Percentiles rank a stretch among this genome's conserved stretches.
Evolutionary conservation across 2,329 filamentous ascomycete species (phyloP).

Genomic region (Amauroascus verrucosus): DNA sequence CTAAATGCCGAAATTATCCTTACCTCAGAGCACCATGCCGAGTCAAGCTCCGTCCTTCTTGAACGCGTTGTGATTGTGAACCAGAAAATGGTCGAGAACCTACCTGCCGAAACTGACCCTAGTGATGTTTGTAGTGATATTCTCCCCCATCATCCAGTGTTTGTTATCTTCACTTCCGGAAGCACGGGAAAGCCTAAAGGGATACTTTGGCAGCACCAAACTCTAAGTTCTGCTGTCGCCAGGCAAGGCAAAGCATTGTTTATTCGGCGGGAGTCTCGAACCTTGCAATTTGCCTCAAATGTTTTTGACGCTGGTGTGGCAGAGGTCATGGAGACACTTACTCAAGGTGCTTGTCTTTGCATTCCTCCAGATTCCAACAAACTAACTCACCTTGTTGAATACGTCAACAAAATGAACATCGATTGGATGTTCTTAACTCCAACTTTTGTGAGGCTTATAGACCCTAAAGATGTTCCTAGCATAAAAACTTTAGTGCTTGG

Average conservation of each 20-base stretch:
- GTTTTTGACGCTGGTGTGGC: slow-evolving; percentile 58
- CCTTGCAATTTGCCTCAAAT: slow-evolving; percentile 40
- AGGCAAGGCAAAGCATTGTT: background rate
- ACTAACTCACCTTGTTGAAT: slow-evolving; percentile 40
- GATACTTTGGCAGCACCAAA: background rate
- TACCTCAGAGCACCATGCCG: too few relatives aligned
- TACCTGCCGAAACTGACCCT: too few relatives aligned
- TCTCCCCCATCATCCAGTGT: too few relatives aligned
- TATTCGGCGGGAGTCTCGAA: slow-evolving; percentile 40
- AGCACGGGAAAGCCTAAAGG: slow-evolving; percentile 1
- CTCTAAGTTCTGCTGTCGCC: slow-evolving; percentile 42
- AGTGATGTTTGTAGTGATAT: too few relatives aligned
- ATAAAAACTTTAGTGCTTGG: slow-evolving; percentile 29
- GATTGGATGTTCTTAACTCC: slow-evolving; percentile 24
- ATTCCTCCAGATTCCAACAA: slow-evolving; percentile 35
- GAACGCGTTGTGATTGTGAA: background rate
- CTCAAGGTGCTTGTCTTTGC: slow-evolving; percentile 34
- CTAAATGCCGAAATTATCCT: background rate
- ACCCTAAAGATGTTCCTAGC: slow-evolving; percentile 27
- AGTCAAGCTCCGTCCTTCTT: background rate
- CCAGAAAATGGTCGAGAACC: too few relatives aligned
- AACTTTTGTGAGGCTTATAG: slow-evolving; percentile 39
- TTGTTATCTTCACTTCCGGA: too few relatives aligned
- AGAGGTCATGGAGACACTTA: slow-evolving; percentile 54
- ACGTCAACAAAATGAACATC: slow-evolving; percentile 36